Percentiles rank a stretch among this genome's conserved stretches.
Conservation (phyloP, 768 basidiomycete genomes). For the Kwoniella dendrophila region DNA sequence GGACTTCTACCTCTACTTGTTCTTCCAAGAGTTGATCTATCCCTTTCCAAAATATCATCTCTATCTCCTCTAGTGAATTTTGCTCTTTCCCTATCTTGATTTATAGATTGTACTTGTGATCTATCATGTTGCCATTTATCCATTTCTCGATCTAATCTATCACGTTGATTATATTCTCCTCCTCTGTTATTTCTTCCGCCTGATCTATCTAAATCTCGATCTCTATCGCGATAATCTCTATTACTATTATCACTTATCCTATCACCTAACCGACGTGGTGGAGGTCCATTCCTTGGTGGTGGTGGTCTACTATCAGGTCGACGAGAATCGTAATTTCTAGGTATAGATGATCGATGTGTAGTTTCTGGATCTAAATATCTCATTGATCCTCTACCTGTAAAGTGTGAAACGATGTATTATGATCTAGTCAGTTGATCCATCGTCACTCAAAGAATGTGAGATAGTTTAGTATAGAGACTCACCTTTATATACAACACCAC, state of each 20-base stretch:
- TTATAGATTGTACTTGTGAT: slow-evolving; percentile 9
- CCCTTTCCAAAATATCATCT: not conserved
- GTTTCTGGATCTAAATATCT: slow-evolving; percentile 52
- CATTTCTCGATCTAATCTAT: slow-evolving; percentile 62
- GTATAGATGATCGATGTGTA: slow-evolving; percentile 13
- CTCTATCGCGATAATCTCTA: not conserved
- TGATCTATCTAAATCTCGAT: slow-evolving; percentile 24
- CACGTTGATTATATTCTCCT: slow-evolving; percentile 34
- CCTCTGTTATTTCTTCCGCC: not conserved
- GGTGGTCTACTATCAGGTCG: slow-evolving; percentile 24
- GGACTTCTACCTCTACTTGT: slow-evolving; percentile 14
- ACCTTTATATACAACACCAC: slow-evolving; percentile 54
- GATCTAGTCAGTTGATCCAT: too few relatives aligned
- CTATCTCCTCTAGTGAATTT: slow-evolving; percentile 20
- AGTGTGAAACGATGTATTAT: too few relatives aligned
- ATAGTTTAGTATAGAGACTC: slow-evolving; percentile 3
- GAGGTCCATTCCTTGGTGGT: slow-evolving; percentile 7
- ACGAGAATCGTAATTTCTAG: slow-evolving; percentile 32
- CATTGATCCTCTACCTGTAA: slow-evolving; percentile 54
- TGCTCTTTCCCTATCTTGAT: slow-evolving; percentile 16
- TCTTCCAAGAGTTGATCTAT: not conserved
- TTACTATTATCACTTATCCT: slow-evolving; percentile 2
- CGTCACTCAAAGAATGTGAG: not conserved
- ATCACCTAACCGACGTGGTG: slow-evolving; percentile 8
- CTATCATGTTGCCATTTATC: slow-evolving; percentile 35